Conservation (phyloP, 768 basidiomycete species). For the Mrakia hoshinonis region DNA sequence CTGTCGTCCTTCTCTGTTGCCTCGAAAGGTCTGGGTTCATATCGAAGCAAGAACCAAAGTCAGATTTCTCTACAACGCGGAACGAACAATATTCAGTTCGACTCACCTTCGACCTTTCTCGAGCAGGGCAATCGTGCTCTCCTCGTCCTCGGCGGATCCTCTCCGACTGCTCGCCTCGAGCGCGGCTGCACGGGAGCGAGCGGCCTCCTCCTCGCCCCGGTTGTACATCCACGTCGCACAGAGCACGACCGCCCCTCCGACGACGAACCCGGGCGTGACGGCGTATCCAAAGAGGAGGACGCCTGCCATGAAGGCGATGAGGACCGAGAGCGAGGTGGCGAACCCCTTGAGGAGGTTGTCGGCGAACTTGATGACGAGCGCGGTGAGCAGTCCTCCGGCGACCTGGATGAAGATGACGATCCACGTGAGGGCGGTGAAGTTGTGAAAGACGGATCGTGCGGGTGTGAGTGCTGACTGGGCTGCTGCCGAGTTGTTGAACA, state of each 20-base stretch:
- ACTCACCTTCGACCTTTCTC: too few species aligned
- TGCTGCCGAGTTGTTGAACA: constrained; percentile 24
- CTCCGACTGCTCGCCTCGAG: too few species aligned
- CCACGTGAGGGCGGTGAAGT: constrained; percentile 32
- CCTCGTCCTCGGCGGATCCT: too few species aligned
- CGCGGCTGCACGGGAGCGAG: too few species aligned
- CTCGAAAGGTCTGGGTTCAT: too few species aligned
- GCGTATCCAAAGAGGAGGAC: not conserved
- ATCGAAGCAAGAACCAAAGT: too few species aligned
- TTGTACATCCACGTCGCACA: constrained; percentile 16
- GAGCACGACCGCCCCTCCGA: not conserved
- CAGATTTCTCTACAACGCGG: too few species aligned
- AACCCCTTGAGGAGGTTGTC: constrained; percentile 35
- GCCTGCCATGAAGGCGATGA: constrained; percentile 19
- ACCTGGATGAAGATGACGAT: constrained; percentile 34
- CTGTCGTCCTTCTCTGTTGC: too few species aligned
- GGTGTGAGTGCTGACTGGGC: not conserved
- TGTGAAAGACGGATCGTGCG: constrained; percentile 21
- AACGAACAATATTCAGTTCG: too few species aligned
- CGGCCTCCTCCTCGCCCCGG: constrained; percentile 1
- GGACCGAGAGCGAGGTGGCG: constrained; percentile 34
- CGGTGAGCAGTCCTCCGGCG: constrained; percentile 34
- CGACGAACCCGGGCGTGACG: constrained; percentile 1
- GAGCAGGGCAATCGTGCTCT: too few species aligned
- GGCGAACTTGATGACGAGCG: constrained; percentile 33